Percentiles rank a stretch among this genome's conserved stretches.
These are phyloP conservation scores for Chalciporus pseudorubinellus DNA, from an alignment of 768 basidiomycete species.

Conservation along the genomic window DNA sequence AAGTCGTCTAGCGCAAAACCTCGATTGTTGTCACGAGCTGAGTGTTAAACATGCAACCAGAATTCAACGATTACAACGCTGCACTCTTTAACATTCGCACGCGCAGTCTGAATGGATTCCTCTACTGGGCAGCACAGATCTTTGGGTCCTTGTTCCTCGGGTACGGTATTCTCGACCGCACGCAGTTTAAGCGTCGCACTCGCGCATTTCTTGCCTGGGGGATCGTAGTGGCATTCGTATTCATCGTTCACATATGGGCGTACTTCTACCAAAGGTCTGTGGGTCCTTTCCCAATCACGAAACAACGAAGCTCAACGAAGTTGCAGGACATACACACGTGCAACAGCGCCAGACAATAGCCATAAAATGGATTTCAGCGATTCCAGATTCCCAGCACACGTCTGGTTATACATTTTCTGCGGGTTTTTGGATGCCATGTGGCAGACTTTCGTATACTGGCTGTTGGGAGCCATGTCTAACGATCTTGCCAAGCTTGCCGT, in stretches of 20 bases:
- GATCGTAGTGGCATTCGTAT: slow-evolving; percentile 60
- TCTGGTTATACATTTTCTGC: slow-evolving; percentile 68
- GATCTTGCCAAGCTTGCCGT: slow-evolving; percentile 77
- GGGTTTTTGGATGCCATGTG: slow-evolving; percentile 81
- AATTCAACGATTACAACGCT: slow-evolving; percentile 80
- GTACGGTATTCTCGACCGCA: slow-evolving; percentile 56
- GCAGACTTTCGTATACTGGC: slow-evolving; percentile 82
- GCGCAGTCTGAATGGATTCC: slow-evolving; percentile 70
- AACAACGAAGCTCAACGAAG: neutral
- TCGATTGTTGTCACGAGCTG: neutral
- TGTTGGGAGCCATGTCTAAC: slow-evolving; percentile 85
- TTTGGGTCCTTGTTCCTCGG: slow-evolving; percentile 73
- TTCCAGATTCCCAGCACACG: slow-evolving; percentile 48
- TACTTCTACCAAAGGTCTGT: slow-evolving; percentile 72
- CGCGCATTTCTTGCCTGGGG: slow-evolving; percentile 73
- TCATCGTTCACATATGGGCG: slow-evolving; percentile 71
- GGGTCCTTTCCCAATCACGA: neutral
- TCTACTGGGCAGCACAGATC: slow-evolving; percentile 82
- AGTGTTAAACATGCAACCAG: slow-evolving; percentile 35
- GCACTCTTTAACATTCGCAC: slow-evolving; percentile 78
- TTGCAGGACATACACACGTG: slow-evolving; percentile 57
- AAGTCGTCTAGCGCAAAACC: slow-evolving; percentile 22
- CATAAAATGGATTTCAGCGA: slow-evolving; percentile 61
- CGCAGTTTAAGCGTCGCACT: slow-evolving; percentile 52
- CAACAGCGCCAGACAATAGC: slow-evolving; percentile 37